Evolutionary conservation across 1,284 basidiomycete genomes (phyloP).

Genomic region (Ganoderma sp.): DNA sequence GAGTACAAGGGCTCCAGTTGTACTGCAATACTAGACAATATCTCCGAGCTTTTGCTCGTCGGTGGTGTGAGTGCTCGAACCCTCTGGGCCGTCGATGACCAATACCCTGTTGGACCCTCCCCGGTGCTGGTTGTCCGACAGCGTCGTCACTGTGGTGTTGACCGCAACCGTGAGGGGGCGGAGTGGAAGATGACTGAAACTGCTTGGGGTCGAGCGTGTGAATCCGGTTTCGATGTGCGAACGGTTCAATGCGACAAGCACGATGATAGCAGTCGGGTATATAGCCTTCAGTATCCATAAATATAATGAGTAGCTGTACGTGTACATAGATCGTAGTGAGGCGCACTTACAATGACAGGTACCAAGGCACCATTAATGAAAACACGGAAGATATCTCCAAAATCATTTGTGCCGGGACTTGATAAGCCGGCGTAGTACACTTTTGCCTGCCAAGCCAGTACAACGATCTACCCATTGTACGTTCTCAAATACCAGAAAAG

Average conservation of each 20-base stretch:
- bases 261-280: slow-evolving; percentile 9
- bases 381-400: not conserved
- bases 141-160: not conserved
- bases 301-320: too few species aligned
- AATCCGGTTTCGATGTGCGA: not conserved
- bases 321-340: too few species aligned
- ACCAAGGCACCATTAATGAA: not conserved
- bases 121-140: not conserved
- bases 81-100: not conserved
- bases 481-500: too few species aligned
- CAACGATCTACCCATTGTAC: too few species aligned
- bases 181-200: not conserved
- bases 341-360: not conserved
- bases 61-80: not conserved
- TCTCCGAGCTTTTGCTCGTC: not conserved
- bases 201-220: too few species aligned
- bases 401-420: not conserved
- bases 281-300: not conserved
- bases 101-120: not conserved
- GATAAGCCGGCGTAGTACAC: not conserved
- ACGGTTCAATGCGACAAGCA: slow-evolving; percentile 7
- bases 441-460: not conserved
- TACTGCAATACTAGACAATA: not conserved
- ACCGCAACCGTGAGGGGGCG: not conserved
- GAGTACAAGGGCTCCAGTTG: not conserved